Evolutionary conservation across 257 asterid species (phyloP).

Genomic region (Nicotiana benthamiana): DNA sequence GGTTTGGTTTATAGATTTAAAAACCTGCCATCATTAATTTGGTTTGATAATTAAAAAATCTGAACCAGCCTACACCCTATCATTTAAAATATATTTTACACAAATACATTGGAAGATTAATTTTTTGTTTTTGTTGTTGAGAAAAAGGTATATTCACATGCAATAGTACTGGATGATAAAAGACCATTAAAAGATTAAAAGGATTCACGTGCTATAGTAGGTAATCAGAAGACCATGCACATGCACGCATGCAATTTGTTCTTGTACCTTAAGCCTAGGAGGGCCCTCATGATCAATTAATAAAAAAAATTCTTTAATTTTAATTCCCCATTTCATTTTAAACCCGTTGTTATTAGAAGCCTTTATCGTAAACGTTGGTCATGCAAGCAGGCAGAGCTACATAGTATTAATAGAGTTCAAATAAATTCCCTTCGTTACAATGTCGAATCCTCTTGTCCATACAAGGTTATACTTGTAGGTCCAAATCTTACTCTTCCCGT

Average conservation of each 20-base stretch:
- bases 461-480: neutral
- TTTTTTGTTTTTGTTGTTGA: neutral
- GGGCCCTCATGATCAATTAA: neutral
- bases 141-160: neutral
- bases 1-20: too few relatives aligned
- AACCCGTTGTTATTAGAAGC: too few relatives aligned
- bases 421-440: neutral
- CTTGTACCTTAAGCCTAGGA: neutral
- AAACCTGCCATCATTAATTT: too few relatives aligned
- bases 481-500: too few relatives aligned
- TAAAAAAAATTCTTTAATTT: neutral
- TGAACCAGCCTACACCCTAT: neutral
- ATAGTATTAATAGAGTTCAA: neutral
- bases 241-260: constrained; percentile 7
- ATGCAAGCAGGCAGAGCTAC: too few relatives aligned
- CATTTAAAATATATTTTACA: neutral
- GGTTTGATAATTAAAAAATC: too few relatives aligned
- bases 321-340: too few relatives aligned
- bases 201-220: constrained; percentile 2
- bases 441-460: neutral
- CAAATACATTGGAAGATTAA: neutral
- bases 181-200: neutral
- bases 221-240: neutral
- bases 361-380: too few relatives aligned
- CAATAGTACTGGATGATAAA: neutral